Evolutionary conservation across 495 filamentous ascomycete species (phyloP), one percentile per base, ranked within the genome.

Genomic region (Aspergillus mulundensis): DNA sequence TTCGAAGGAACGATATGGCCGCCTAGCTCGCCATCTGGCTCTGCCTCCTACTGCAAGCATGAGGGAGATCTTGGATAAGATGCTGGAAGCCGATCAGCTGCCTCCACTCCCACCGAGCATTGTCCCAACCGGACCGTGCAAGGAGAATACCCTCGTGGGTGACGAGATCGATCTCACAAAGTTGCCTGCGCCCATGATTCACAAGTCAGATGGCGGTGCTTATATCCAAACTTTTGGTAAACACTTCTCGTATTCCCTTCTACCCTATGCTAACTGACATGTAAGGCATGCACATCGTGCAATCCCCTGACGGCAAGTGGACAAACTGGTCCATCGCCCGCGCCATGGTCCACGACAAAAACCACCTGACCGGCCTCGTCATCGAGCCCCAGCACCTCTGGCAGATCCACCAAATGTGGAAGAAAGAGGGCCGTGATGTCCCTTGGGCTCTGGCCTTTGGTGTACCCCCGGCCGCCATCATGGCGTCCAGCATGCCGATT

Each of bases 251-350:
- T 36, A 8, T 10, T 18, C 11, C 10, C 7, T 20, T 19, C 25
- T 19, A 7, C 5, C 25, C 5, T 34, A 28, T 28, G 8, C 25
- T 28, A 28, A 28, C 25, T 28, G 8, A 28, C n/a, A n/a, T n/a
- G n/a, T n/a, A 21, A 41, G 73, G 73, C 18, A 68, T 76, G 66
- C 61, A 73, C 32, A 54, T 74, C n/a, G 59, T 76, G 1, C 61
- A 67, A 34, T 64, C 64, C 2, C 71, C 71, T 0, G 66, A 74
- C 49, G 63, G 62, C 2, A 51, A 43, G 0, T 76, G 73, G 73
- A 64, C 59, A 8, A 76, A 76, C 51, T 74, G 73, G 71, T 74
- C 73, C 11, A 73, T 74, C 39, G 62, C 67, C 2, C 66, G 73
- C 2, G 69, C 64, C 10, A 74, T 76, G 73, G 61, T 74, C 1